Evolutionary conservation across 2,329 filamentous ascomycete genomes (phyloP), one percentile per base, ranked within the genome.

Genomic region (Elsinoe fawcettii): DNA sequence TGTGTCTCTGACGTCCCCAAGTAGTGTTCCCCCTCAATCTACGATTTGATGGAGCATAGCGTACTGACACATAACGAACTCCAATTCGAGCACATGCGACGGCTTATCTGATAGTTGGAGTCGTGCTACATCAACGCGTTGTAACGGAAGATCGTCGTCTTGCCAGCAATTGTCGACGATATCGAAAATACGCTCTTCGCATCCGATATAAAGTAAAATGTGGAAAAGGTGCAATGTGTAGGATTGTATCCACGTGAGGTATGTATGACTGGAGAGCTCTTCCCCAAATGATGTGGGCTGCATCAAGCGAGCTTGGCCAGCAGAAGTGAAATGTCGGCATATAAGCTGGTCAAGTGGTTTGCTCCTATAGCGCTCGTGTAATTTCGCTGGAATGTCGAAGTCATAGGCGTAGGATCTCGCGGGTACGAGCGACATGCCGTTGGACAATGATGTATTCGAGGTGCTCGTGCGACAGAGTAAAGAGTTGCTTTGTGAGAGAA

Each of bases 121-220:
- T 49, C 80, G 80, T 63, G 80, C 78, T 46, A 90, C 79, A 59
- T 86, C 81, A 51, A 87, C 83, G 56, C 80, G 73, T 4, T 82
- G 75, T 47, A 90, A 77, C 4, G 87, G 87, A 43, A 91, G 74
- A 70, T 91, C 87, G 55, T 82, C 79, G 65, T 91, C 87, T 63
- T 87, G 85, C 86, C 86, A 89, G 23, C 83, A 86, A 65, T 86
- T 82, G 69, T 90, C 86, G 58, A 90, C 82, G 54, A 88, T 76
- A 41, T 81, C 81, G 65, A 90, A 90, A 59, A 90, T 89, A 67
- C 86, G 85, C 63, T 87, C 84, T 0, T 86, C 81, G 8, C 86
- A 77, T 30, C 83, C 84, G 20, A 89, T 74, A 64, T 90, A 86
- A 56, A 83, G 76, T 25, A 90, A 74, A 37, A 88, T 83, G 46